These are phyloP conservation scores for Penicillium expansum DNA, from an alignment of 2,329 filamentous ascomycete species.

Conservation along the genomic window DNA sequence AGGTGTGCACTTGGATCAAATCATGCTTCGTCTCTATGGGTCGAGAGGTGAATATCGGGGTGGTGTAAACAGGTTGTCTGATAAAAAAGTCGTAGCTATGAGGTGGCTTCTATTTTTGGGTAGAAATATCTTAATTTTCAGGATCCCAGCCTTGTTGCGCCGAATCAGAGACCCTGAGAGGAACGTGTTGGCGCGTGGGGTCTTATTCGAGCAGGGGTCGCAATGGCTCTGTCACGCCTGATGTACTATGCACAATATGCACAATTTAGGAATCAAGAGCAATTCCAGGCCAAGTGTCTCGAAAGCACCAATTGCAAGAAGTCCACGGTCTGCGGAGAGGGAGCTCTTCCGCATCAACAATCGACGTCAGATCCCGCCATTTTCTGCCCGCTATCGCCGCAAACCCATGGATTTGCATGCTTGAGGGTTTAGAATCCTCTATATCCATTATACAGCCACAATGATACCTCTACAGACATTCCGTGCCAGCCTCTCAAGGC, in stretches of 20 bases:
- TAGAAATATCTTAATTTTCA: background rate
- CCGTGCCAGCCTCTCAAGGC: constrained; percentile 16
- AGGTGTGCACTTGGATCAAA: constrained; percentile 11
- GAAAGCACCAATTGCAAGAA: background rate
- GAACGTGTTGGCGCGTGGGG: background rate
- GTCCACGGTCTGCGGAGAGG: constrained; percentile 16
- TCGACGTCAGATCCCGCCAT: constrained; percentile 27
- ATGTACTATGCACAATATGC: background rate
- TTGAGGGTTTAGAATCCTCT: constrained; percentile 8
- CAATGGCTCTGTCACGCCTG: background rate
- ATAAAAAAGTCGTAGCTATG: background rate
- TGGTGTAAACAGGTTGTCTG: background rate
- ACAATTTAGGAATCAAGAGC: background rate
- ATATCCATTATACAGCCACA: constrained; percentile 1
- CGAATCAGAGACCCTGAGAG: constrained; percentile 1
- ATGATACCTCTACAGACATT: constrained; percentile 22
- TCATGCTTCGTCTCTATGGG: constrained; percentile 19
- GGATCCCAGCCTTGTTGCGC: background rate
- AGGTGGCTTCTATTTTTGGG: background rate
- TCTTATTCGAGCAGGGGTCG: background rate
- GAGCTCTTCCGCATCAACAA: constrained; percentile 26
- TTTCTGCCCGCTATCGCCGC: constrained; percentile 8
- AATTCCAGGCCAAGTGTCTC: background rate
- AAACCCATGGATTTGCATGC: background rate
- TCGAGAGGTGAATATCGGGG: background rate